A percentile compares a stretch with the other conserved stretches of the same genome.
Evolutionary conservation across 2,329 filamentous ascomycete species (phyloP).

Genomic region (Colletotrichum orbiculare): DNA sequence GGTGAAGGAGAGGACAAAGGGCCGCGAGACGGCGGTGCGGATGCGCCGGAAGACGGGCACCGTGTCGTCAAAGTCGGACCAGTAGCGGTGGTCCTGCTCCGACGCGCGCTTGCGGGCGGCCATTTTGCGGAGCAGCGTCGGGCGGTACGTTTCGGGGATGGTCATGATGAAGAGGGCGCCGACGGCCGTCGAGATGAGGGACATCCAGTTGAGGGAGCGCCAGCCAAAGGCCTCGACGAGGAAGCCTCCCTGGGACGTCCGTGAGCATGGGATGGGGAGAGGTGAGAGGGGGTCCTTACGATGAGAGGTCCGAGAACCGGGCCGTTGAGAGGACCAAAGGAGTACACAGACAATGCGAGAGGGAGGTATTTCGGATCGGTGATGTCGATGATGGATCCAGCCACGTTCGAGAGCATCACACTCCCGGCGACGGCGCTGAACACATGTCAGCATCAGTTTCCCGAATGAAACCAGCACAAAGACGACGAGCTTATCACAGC

Average conservation of each 20-base stretch:
- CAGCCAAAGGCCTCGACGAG: slow-evolving; percentile 68
- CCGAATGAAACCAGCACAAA: neutral
- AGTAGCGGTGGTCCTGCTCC: slow-evolving; percentile 62
- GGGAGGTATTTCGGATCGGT: slow-evolving; percentile 69
- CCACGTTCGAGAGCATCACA: slow-evolving; percentile 72
- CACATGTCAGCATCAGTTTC: slow-evolving; percentile 1
- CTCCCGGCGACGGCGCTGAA: slow-evolving; percentile 66
- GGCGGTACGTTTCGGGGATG: slow-evolving; percentile 66
- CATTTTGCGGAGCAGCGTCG: slow-evolving; percentile 61
- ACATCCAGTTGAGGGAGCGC: slow-evolving; percentile 72
- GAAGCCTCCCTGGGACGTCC: slow-evolving; percentile 58
- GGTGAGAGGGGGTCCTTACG: slow-evolving; percentile 40
- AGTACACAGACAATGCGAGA: slow-evolving; percentile 72
- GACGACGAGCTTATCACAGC: too few species aligned
- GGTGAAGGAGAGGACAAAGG: slow-evolving; percentile 69
- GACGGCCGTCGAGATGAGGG: slow-evolving; percentile 63
- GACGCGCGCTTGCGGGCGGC: slow-evolving; percentile 59
- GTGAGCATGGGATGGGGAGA: too few species aligned
- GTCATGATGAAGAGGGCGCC: slow-evolving; percentile 61
- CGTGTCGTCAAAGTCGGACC: slow-evolving; percentile 69
- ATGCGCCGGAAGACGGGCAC: slow-evolving; percentile 63
- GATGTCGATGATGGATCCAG: slow-evolving; percentile 71
- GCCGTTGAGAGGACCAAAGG: slow-evolving; percentile 72
- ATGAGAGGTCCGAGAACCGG: slow-evolving; percentile 44
- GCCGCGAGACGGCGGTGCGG: slow-evolving; percentile 67